Evolutionary conservation across 306 rosid genomes (phyloP).

Genomic region (Fragaria nilgerrensis): DNA sequence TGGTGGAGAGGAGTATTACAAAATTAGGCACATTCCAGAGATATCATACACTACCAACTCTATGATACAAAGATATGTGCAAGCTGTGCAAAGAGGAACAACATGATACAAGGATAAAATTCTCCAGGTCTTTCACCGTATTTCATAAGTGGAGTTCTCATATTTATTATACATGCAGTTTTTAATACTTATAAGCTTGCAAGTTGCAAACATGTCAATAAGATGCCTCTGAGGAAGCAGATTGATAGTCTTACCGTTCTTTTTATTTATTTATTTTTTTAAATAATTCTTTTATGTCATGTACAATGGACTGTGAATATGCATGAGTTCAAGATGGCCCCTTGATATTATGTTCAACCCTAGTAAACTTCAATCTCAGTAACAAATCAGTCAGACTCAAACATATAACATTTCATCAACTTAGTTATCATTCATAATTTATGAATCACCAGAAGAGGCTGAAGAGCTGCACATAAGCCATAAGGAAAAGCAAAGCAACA

Average conservation of each 20-base stretch:
- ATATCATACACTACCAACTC: constrained; percentile 7
- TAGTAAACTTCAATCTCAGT: background rate
- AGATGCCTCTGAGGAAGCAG: background rate
- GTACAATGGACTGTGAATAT: background rate
- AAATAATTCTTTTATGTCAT: background rate
- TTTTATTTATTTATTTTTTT: background rate
- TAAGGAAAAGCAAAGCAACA: background rate
- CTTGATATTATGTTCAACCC: background rate
- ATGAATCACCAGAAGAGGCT: background rate
- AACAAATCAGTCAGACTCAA: background rate
- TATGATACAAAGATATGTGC: background rate
- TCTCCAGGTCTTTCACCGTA: background rate
- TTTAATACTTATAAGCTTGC: background rate
- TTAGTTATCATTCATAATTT: background rate
- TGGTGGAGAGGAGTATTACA: constrained; percentile 22
- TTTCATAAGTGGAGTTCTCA: background rate
- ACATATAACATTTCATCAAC: background rate
- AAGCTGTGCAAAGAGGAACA: background rate
- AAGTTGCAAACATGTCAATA: background rate
- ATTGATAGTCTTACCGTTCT: background rate
- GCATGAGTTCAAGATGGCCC: background rate
- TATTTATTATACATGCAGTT: background rate
- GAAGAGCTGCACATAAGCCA: background rate
- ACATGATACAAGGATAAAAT: background rate
- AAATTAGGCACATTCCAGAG: constrained; percentile 21